Evolutionary conservation across 2,329 filamentous ascomycete genomes (phyloP), one percentile per base, ranked within the genome.

Genomic region (Cladosporium sp.): DNA sequence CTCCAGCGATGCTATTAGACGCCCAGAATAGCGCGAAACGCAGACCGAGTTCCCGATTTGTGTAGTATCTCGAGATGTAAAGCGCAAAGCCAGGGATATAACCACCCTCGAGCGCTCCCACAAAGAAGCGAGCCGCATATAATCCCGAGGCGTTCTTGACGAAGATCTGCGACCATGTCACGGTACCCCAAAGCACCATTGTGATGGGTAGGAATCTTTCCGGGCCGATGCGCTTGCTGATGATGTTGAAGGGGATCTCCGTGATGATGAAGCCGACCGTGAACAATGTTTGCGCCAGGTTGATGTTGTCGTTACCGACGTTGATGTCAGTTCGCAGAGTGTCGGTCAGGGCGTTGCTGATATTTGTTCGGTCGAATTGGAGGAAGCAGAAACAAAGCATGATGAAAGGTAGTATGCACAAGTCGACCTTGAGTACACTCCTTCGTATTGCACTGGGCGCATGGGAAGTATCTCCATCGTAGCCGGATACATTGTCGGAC

Each of bases 21-120:
- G 70, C 69, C 8, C 73, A 79, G 51, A 64, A 64, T 5, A 64
- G 14, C 6, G 62, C 62, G 11, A 58, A 58, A 6, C 62, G 62
- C n/a, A 58, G 21, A 4, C 32, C 51, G 26, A 64, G 49, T 39
- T 64, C 62, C 6, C 30, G 26, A 13, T 39, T 48, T 2, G 51
- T 64, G 51, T 64, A 64, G 51, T 46, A 64, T 21, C 36, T 32
- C 5, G 62, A 58, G 10, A 58, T 46, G 53, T 58, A 64, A 16
- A 64, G 54, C 21, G 30, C 51, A 30, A 49, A 43, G 25, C 53
- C 62, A 34, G 62, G 62, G 6, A 64, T 64, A n/a, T 46, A 64
- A 18, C 62, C 62, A 10, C 62, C 62, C 23, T 57, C 53, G 10
- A 58, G 36, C 18, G 53, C 51, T 39, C 62, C 62, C 8, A 64